phyloP scores from a whole-genome alignment of 108 stramenopile genomes.

The Nannochloropsis granulata region DNA sequence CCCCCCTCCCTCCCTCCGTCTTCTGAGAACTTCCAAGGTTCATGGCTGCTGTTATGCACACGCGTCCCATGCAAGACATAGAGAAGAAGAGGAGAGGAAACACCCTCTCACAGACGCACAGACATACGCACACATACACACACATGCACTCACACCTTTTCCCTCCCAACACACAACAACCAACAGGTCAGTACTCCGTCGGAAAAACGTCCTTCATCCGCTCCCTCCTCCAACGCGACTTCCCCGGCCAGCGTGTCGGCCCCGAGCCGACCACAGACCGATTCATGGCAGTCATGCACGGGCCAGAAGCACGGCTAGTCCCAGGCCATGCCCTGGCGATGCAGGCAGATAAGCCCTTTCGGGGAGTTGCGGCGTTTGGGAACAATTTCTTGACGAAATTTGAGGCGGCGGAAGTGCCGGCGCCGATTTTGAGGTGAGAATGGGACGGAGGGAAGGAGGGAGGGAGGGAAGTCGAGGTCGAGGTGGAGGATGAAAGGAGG shows the following conservation, averaged over 20 bases:
- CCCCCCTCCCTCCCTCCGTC: neutral
- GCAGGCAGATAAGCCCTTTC: conserved; percentile 85
- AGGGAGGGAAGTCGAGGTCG: neutral
- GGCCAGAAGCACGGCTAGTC: conserved; percentile 83
- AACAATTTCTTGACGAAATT: conserved; percentile 86
- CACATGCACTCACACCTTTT: too few species aligned
- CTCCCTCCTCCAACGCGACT: conserved; percentile 37
- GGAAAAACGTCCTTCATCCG: conserved; percentile 54
- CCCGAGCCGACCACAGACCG: conserved; percentile 97
- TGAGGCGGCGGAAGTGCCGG: conserved; percentile 68
- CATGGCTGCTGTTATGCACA: too few species aligned
- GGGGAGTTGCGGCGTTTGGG: conserved; percentile 80
- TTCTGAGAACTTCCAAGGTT: neutral
- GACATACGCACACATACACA: neutral
- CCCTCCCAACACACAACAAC: neutral
- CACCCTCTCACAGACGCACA: neutral
- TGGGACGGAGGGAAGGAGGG: conserved; percentile 11
- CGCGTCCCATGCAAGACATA: too few species aligned
- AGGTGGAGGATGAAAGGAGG: neutral
- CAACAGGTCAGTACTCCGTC: conserved; percentile 64
- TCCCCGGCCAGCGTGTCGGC: conserved; percentile 71
- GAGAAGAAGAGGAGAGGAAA: neutral
- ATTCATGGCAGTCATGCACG: conserved; percentile 86
- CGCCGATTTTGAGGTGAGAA: conserved; percentile 44
- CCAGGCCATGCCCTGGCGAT: conserved; percentile 96